Conservation (phyloP, 257 asterid species). For the Petunia axillaris region DNA sequence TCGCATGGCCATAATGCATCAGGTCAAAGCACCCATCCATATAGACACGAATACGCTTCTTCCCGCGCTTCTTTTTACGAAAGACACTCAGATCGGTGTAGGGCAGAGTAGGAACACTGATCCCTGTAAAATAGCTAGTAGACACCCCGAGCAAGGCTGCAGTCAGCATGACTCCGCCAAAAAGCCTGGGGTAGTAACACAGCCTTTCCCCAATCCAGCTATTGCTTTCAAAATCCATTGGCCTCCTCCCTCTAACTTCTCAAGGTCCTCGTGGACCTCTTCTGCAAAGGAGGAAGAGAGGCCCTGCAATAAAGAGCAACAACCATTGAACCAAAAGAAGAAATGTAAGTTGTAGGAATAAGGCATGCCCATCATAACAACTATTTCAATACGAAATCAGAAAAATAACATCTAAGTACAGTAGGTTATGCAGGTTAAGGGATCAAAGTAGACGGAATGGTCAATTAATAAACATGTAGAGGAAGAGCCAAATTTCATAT, state of each 20-base stretch:
- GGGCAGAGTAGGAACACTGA: conserved; percentile 66
- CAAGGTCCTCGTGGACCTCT: conserved; percentile 36
- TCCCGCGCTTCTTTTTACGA: conserved; percentile 64
- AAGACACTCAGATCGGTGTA: conserved; percentile 60
- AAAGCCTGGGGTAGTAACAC: conserved; percentile 68
- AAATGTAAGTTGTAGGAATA: not conserved
- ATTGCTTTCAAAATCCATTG: conserved; percentile 81
- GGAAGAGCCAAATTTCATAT: not conserved
- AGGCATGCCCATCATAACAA: not conserved
- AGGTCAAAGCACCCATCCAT: conserved; percentile 99
- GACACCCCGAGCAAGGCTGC: conserved; percentile 88
- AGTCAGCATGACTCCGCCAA: conserved; percentile 94
- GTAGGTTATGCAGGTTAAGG: not conserved
- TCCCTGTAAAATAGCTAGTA: conserved; percentile 76
- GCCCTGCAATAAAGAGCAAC: conserved; percentile 50
- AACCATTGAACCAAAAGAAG: not conserved
- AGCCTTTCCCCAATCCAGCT: conserved; percentile 82
- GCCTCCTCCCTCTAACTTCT: conserved; percentile 33
- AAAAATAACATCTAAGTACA: not conserved
- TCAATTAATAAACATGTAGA: not conserved
- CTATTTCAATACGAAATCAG: not conserved
- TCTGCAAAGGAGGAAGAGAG: conserved; percentile 62
- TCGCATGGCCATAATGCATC: conserved; percentile 99
- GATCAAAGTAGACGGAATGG: not conserved
- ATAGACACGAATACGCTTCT: conserved; percentile 88